These are phyloP conservation scores for Salvia splendens DNA, from an alignment of 257 asterid genomes.

Conservation along the genomic window DNA sequence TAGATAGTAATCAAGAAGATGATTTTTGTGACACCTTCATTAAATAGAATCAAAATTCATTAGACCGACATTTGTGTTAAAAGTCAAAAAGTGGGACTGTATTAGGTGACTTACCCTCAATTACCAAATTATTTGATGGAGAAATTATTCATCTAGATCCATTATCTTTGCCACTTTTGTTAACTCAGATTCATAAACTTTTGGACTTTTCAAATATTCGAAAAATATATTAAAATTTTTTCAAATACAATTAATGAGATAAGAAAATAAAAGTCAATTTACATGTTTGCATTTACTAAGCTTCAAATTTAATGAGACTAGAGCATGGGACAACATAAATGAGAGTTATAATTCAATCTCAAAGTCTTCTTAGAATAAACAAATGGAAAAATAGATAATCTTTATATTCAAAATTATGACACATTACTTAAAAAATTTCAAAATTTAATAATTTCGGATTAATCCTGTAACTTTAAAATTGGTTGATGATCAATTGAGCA, in stretches of 20 bases:
- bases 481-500: too few species aligned
- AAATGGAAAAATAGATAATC: neutral
- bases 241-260: constrained; percentile 26
- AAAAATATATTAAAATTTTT: neutral
- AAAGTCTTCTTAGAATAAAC: neutral
- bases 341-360: neutral
- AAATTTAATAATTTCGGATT: too few species aligned
- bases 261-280: constrained; percentile 30
- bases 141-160: neutral
- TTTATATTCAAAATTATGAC: too few species aligned
- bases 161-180: constrained; percentile 6
- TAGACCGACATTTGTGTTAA: constrained; percentile 36
- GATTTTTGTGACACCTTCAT: constrained; percentile 29
- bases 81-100: constrained; percentile 37
- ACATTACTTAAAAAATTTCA: too few species aligned
- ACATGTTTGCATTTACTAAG: constrained; percentile 19
- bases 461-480: too few species aligned
- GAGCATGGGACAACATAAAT: constrained; percentile 20
- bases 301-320: neutral
- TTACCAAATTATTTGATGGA: constrained; percentile 7
- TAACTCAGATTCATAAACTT: constrained; percentile 11
- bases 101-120: constrained; percentile 50
- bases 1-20: constrained; percentile 20
- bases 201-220: neutral
- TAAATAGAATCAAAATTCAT: constrained; percentile 28